phyloP scores from a whole-genome alignment of 2,329 filamentous ascomycete species.

The Intubia oerlemansii region DNA sequence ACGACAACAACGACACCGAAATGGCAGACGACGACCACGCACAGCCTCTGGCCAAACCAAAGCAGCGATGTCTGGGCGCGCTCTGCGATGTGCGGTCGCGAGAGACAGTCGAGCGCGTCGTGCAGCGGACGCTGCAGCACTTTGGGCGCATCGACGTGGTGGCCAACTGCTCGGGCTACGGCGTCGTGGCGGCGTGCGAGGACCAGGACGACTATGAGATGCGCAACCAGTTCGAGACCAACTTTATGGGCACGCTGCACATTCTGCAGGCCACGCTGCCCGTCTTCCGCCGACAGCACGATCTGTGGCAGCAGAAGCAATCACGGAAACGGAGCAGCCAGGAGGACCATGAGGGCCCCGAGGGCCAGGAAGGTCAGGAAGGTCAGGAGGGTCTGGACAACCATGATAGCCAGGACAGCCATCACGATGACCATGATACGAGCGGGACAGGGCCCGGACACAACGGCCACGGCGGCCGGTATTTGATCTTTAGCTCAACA shows the following conservation, averaged over 20 bases:
- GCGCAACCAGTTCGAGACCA: conserved; percentile 91
- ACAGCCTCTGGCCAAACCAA: too few species aligned
- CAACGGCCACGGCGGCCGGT: conserved; percentile 52
- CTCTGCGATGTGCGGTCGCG: conserved; percentile 77
- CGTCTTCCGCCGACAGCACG: conserved; percentile 61
- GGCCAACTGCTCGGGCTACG: conserved; percentile 86
- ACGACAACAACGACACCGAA: too few species aligned
- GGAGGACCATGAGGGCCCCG: too few species aligned
- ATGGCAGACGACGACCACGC: too few species aligned
- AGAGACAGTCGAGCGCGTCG: conserved; percentile 51
- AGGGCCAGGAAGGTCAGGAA: too few species aligned
- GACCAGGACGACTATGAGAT: conserved; percentile 93
- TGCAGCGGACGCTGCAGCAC: conserved; percentile 46
- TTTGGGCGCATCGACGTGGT: conserved; percentile 78
- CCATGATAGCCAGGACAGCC: background rate
- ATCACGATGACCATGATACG: background rate
- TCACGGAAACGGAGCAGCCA: background rate
- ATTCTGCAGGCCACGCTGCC: conserved; percentile 79
- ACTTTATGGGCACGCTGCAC: conserved; percentile 87
- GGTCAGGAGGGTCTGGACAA: too few species aligned
- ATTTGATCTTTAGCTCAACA: conserved; percentile 87
- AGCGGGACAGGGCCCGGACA: too few species aligned
- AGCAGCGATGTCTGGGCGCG: conserved; percentile 57
- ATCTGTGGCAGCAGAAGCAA: conserved; percentile 1
- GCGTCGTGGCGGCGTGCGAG: conserved; percentile 86